A percentile compares a stretch with the other conserved stretches of the same genome.
Conservation (phyloP, 2,329 filamentous ascomycete species). For the Xylariaceae sp. region DNA sequence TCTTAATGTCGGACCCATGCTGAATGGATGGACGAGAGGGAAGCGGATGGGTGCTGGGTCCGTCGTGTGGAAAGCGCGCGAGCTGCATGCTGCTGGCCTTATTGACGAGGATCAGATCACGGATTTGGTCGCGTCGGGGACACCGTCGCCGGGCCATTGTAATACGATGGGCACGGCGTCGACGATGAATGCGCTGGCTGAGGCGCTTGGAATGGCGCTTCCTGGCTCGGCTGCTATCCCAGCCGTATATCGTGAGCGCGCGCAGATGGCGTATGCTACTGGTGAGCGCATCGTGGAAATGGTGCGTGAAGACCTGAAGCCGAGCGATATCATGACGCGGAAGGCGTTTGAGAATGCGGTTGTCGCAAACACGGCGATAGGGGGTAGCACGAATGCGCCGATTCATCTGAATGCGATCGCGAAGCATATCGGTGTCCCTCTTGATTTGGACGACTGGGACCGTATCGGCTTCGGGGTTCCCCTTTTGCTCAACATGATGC, state of each 20-base stretch:
- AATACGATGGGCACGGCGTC: constrained; percentile 51
- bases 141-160: constrained; percentile 44
- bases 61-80: constrained; percentile 45
- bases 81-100: constrained; percentile 43
- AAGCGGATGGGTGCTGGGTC: constrained; percentile 41
- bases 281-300: constrained; percentile 46
- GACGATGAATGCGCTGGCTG: constrained; percentile 49
- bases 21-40: constrained; percentile 42
- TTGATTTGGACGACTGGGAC: constrained; percentile 52
- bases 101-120: constrained; percentile 41
- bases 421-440: constrained; percentile 46
- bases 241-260: constrained; percentile 44
- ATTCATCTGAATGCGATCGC: constrained; percentile 52
- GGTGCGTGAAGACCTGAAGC: constrained; percentile 44
- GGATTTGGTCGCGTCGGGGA: constrained; percentile 39
- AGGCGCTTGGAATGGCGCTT: constrained; percentile 48
- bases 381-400: constrained; percentile 52
- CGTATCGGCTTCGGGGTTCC: constrained; percentile 44
- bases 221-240: constrained; percentile 48
- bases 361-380: constrained; percentile 49
- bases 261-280: constrained; percentile 44
- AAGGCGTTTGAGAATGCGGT: constrained; percentile 53
- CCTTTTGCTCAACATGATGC: constrained; percentile 50
- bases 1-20: constrained; percentile 49
- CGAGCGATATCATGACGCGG: constrained; percentile 51